Evolutionary conservation across 305 asterid species (phyloP).

Genomic region (Petunia hybrid): DNA sequence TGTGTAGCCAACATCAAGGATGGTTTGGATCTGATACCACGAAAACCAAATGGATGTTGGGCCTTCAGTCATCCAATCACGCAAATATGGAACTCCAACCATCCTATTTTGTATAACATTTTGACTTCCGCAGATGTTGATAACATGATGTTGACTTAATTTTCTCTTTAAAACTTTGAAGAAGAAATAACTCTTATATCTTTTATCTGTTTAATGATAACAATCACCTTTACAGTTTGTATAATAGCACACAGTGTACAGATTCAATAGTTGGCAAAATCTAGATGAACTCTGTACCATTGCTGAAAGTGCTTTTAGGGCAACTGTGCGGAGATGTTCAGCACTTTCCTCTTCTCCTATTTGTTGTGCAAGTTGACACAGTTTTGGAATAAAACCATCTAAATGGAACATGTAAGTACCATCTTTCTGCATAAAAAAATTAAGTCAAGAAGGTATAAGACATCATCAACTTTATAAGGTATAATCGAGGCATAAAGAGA

Average conservation of each 20-base stretch:
- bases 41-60: too few species aligned
- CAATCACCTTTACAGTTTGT: background rate
- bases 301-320: slow-evolving; percentile 90
- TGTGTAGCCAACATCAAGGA: too few species aligned
- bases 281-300: slow-evolving; percentile 61
- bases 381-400: slow-evolving; percentile 92
- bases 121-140: background rate
- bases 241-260: slow-evolving; percentile 26
- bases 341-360: slow-evolving; percentile 81
- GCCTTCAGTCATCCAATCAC: background rate
- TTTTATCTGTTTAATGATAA: background rate
- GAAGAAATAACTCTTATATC: background rate
- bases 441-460: slow-evolving; percentile 33
- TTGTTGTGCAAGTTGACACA: slow-evolving; percentile 94
- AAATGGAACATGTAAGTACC: slow-evolving; percentile 95
- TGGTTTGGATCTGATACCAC: too few species aligned
- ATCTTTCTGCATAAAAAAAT: slow-evolving; percentile 72
- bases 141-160: background rate
- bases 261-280: slow-evolving; percentile 30
- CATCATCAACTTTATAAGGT: background rate
- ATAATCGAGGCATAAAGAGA: slow-evolving; percentile 17
- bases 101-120: slow-evolving; percentile 20
- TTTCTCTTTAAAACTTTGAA: background rate
- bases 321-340: slow-evolving; percentile 68
- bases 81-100: background rate